Conservation (phyloP, 1,284 basidiomycete species). For the Prillingera fragicola region DNA sequence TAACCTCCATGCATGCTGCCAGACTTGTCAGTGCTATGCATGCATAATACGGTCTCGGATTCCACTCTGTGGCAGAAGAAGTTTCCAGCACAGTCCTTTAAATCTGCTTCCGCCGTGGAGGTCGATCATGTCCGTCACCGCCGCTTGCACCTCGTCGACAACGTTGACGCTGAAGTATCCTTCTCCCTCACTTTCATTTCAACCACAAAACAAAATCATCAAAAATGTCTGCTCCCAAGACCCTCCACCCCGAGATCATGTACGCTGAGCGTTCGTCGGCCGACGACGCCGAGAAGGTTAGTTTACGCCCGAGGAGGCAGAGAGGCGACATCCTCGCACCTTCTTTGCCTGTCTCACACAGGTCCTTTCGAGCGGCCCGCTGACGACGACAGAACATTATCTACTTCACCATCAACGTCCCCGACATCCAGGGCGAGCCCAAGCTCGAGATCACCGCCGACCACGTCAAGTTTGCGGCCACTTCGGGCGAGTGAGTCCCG, state of each 20-base stretch:
- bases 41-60: neutral
- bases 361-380: neutral
- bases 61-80: neutral
- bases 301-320: too few relatives aligned
- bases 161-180: neutral
- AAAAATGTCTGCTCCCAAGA: conserved; percentile 34
- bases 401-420: conserved; percentile 75
- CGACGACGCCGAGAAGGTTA: conserved; percentile 63
- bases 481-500: conserved; percentile 60
- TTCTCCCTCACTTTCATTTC: conserved; percentile 1
- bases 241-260: conserved; percentile 71
- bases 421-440: conserved; percentile 65
- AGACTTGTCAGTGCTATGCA: neutral
- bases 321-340: too few relatives aligned
- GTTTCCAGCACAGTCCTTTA: conserved; percentile 6
- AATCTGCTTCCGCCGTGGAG: conserved; percentile 2
- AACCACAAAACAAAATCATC: conserved; percentile 5
- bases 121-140: neutral
- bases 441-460: conserved; percentile 62
- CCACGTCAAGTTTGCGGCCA: conserved; percentile 64
- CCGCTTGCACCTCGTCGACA: neutral
- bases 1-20: too few relatives aligned
- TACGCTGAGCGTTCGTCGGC: conserved; percentile 85
- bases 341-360: neutral
- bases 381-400: conserved; percentile 61